phyloP scores from a whole-genome alignment of 805 yeast species.

The Candida lessepsii region DNA sequence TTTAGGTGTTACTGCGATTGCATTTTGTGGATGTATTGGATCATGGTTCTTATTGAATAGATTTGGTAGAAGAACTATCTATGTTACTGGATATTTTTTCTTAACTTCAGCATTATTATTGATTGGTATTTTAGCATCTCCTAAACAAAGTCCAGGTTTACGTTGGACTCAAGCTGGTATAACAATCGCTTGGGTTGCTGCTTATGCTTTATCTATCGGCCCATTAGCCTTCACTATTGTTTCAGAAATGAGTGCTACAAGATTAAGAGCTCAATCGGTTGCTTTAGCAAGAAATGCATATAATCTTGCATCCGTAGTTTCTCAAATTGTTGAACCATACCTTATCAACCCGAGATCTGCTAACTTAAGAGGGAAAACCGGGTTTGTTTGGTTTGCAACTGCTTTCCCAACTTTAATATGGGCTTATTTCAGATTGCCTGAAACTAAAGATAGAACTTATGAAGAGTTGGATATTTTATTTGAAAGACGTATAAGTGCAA shows the following conservation, averaged over 20 bases:
- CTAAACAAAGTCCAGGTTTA: conserved; percentile 44
- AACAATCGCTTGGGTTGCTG: conserved; percentile 43
- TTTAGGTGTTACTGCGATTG: conserved; percentile 44
- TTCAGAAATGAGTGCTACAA: conserved; percentile 35
- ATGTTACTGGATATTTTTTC: conserved; percentile 34
- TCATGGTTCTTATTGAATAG: conserved; percentile 44
- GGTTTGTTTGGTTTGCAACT: conserved; percentile 42
- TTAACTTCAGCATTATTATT: conserved; percentile 35
- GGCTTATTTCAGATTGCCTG: conserved; percentile 56
- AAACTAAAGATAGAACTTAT: conserved; percentile 55
- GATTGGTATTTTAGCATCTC: conserved; percentile 39
- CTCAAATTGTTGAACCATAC: conserved; percentile 31
- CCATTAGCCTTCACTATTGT: conserved; percentile 40
- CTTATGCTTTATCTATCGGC: conserved; percentile 45
- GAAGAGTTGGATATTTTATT: conserved; percentile 61
- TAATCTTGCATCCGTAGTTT: conserved; percentile 28
- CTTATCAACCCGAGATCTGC: conserved; percentile 45
- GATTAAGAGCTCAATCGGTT: conserved; percentile 35
- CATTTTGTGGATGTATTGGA: conserved; percentile 41
- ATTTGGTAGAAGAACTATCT: conserved; percentile 41
- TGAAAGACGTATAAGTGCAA: conserved; percentile 34
- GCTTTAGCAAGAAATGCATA: conserved; percentile 39
- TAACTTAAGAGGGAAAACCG: conserved; percentile 47
- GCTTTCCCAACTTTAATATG: conserved; percentile 31
- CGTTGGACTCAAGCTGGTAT: too few species aligned